Conservation (phyloP, 2,329 filamentous ascomycete species). For the Neopestalotiopsis sp. region DNA sequence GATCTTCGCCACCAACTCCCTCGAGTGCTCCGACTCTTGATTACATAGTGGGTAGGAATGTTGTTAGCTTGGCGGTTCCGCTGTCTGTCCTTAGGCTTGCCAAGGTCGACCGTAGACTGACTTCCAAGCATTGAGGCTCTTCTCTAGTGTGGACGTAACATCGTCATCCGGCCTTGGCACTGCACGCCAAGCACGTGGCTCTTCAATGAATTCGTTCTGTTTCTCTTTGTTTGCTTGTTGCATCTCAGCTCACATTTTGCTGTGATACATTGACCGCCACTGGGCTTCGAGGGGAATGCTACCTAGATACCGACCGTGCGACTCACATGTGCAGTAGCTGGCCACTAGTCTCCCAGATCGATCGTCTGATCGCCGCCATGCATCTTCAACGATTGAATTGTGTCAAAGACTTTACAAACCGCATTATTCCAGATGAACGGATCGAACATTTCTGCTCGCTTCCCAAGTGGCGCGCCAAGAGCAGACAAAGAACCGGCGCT, state of each 20-base stretch:
- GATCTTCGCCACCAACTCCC: no score
- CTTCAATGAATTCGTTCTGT: not conserved
- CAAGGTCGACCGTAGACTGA: not conserved
- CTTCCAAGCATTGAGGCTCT: conserved; percentile 1
- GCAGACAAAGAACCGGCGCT: not conserved
- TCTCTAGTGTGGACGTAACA: not conserved
- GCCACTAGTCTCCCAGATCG: not conserved
- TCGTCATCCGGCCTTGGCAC: conserved; percentile 2
- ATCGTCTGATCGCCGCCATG: not conserved
- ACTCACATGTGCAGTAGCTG: not conserved
- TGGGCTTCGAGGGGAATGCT: not conserved
- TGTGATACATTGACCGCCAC: not conserved
- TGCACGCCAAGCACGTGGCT: not conserved
- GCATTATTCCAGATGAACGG: not conserved
- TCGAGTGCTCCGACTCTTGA: no score
- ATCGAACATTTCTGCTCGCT: not conserved
- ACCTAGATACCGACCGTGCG: not conserved
- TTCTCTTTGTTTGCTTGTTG: not conserved
- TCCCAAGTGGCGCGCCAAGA: not conserved
- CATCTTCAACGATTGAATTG: not conserved
- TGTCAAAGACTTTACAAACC: not conserved
- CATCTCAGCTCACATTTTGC: not conserved
- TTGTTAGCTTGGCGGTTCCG: no score
- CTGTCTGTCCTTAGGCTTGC: no score
- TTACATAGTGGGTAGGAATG: no score